These are phyloP conservation scores for Dictyostelium brefeldianum DNA, from an alignment of 78 protist species.

Conservation along the genomic window DNA sequence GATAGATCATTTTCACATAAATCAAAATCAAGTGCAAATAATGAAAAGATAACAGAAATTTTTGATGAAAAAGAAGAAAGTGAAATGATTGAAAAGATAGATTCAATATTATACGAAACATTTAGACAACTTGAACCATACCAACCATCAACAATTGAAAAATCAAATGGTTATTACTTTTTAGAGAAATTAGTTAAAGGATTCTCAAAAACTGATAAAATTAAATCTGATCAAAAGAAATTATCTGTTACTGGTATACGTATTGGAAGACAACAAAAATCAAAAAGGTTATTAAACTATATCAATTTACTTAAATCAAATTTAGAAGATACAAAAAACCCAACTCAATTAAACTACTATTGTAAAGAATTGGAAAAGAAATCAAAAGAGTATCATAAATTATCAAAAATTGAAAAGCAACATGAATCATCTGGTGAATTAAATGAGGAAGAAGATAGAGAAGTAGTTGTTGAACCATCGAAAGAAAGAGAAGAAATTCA, in stretches of 20 bases:
- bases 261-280: background rate
- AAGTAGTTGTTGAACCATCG: background rate
- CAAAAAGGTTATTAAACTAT: background rate
- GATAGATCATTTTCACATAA: background rate
- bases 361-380: background rate
- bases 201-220: background rate
- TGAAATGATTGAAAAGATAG: background rate
- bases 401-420: background rate
- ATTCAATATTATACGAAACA: constrained; percentile 5
- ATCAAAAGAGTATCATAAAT: background rate
- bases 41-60: background rate
- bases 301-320: background rate
- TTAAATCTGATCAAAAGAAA: background rate
- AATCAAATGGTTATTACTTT: background rate
- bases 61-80: background rate
- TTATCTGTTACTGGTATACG: background rate
- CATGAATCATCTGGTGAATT: background rate
- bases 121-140: background rate
- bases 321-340: background rate
- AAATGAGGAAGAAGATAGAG: background rate
- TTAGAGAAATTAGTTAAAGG: background rate
- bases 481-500: background rate
- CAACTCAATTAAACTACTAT: background rate
- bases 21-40: too few relatives aligned
- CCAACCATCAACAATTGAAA: background rate